Evolutionary conservation across 352 stramenopile genomes (phyloP).

Genomic region (Phytophthora aleatoria): DNA sequence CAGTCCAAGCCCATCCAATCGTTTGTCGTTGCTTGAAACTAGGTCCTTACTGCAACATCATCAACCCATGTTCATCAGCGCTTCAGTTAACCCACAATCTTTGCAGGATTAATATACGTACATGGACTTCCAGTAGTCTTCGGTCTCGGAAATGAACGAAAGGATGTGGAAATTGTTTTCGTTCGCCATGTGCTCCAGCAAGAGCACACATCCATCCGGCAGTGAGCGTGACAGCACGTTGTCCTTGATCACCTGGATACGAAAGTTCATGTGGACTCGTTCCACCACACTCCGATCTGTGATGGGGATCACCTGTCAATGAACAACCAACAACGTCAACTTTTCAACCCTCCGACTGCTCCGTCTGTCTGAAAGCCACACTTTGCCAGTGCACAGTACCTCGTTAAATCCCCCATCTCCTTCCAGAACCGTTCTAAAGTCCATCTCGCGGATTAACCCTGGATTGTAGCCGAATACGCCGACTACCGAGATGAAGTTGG

Average conservation of each 20-base stretch:
- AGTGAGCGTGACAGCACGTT: constrained; percentile 82
- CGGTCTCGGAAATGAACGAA: constrained; percentile 75
- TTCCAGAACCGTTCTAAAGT: constrained; percentile 74
- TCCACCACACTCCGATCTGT: constrained; percentile 57
- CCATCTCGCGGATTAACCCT: constrained; percentile 71
- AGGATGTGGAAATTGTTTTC: constrained; percentile 89
- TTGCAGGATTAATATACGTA: constrained; percentile 33
- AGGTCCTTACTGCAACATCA: constrained; percentile 50
- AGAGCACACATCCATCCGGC: constrained; percentile 72
- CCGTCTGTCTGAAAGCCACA: neutral
- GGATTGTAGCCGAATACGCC: constrained; percentile 85
- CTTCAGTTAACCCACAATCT: neutral
- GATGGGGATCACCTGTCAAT: constrained; percentile 71
- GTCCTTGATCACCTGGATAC: constrained; percentile 89
- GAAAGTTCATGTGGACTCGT: constrained; percentile 87
- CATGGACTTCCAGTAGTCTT: constrained; percentile 73
- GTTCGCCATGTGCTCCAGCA: constrained; percentile 84
- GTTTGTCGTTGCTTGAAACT: constrained; percentile 41
- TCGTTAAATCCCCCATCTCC: constrained; percentile 68
- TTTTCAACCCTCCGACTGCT: neutral
- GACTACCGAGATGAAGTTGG: constrained; percentile 84
- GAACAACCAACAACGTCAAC: constrained; percentile 7
- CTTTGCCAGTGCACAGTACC: constrained; percentile 26
- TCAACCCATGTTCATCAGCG: neutral
- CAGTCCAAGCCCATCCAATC: constrained; percentile 59